Evolutionary conservation across 495 filamentous ascomycete species (phyloP).

Genomic region (Daldinia childiae): DNA sequence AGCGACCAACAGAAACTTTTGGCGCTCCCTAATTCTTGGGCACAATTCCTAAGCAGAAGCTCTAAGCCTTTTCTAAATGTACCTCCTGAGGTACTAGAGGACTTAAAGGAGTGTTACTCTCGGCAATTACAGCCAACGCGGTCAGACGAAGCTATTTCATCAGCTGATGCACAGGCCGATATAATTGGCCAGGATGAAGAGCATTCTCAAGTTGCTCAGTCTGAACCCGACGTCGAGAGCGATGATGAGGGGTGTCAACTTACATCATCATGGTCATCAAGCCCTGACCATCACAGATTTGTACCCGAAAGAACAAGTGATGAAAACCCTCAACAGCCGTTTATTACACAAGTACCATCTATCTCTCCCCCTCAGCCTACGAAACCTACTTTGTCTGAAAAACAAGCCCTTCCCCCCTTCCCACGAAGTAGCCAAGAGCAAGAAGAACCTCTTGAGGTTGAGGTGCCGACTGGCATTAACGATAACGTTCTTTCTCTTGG

Average conservation of each 20-base stretch:
- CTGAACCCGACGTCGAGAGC: not conserved
- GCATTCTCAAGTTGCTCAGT: not conserved
- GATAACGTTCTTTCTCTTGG: constrained; percentile 42
- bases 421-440: constrained; percentile 50
- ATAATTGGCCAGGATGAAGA: not conserved
- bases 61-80: constrained; percentile 47
- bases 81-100: constrained; percentile 50
- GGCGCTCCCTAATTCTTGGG: constrained; percentile 57
- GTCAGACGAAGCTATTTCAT: constrained; percentile 19
- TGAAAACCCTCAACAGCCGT: constrained; percentile 47
- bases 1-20: constrained; percentile 69
- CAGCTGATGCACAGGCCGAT: constrained; percentile 29
- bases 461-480: constrained; percentile 60
- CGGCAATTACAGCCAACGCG: constrained; percentile 25
- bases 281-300: constrained; percentile 7
- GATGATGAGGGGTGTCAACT: not conserved
- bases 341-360: constrained; percentile 39
- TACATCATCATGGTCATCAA: constrained; percentile 19
- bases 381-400: constrained; percentile 3
- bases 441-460: constrained; percentile 64
- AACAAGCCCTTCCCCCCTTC: constrained; percentile 21
- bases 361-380: constrained; percentile 36
- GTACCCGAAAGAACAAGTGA: constrained; percentile 25
- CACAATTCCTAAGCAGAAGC: constrained; percentile 8
- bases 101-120: constrained; percentile 43